Evolutionary conservation across 345 rosid species (phyloP).

Genomic region (Noccaea bulbosa): DNA sequence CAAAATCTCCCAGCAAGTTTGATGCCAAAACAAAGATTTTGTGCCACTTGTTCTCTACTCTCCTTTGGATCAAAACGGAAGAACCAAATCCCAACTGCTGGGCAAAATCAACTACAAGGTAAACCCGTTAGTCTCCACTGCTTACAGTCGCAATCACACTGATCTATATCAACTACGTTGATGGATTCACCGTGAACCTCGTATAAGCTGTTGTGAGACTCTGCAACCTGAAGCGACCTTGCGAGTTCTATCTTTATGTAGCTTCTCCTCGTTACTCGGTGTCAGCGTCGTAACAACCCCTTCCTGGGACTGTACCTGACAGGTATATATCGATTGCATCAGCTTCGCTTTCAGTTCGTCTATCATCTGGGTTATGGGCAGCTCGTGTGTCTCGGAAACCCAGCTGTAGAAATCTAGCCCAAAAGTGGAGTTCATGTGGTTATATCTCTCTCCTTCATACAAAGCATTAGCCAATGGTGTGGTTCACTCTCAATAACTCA

Average conservation of each 20-base stretch:
- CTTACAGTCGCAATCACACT: slow-evolving; percentile 84
- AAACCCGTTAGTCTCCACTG: slow-evolving; percentile 72
- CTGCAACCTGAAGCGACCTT: slow-evolving; percentile 59
- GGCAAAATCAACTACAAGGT: slow-evolving; percentile 54
- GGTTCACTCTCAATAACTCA: slow-evolving; percentile 91
- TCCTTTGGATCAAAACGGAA: neutral
- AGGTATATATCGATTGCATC: slow-evolving; percentile 74
- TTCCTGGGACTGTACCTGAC: slow-evolving; percentile 66
- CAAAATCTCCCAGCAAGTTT: neutral
- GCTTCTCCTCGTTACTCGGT: slow-evolving; percentile 73
- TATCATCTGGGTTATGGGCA: slow-evolving; percentile 86
- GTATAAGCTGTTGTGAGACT: slow-evolving; percentile 52
- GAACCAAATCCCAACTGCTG: slow-evolving; percentile 19
- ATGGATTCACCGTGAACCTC: slow-evolving; percentile 79
- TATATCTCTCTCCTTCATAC: slow-evolving; percentile 76
- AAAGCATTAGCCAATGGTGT: slow-evolving; percentile 79
- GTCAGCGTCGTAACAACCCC: slow-evolving; percentile 66
- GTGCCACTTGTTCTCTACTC: slow-evolving; percentile 7
- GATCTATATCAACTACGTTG: slow-evolving; percentile 62
- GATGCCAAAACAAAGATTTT: neutral
- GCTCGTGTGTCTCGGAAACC: slow-evolving; percentile 83
- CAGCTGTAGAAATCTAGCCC: slow-evolving; percentile 84
- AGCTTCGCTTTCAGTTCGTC: slow-evolving; percentile 75
- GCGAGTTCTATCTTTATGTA: slow-evolving; percentile 61
- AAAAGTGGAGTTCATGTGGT: slow-evolving; percentile 73